Evolutionary conservation across 257 asterid genomes (phyloP).

Genomic region (Solanum paucissectum): DNA sequence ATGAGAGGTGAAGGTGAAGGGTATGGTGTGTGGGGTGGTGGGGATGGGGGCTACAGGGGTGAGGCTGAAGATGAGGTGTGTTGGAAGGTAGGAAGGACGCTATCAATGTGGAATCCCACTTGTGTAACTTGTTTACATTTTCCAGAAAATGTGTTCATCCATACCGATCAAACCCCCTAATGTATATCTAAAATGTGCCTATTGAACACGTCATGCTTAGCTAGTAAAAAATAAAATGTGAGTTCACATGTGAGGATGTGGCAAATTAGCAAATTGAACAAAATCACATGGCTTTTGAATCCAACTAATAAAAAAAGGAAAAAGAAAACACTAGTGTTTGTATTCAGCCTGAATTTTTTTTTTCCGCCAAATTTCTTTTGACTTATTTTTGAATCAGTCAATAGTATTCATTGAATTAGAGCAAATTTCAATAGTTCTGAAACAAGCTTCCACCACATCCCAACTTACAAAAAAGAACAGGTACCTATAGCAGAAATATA

Average conservation of each 20-base stretch:
- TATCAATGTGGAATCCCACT: too few relatives aligned
- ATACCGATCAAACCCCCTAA: too few relatives aligned
- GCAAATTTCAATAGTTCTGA: too few relatives aligned
- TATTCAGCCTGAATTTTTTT: not conserved
- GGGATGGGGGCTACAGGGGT: not conserved
- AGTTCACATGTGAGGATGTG: not conserved
- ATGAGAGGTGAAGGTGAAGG: not conserved
- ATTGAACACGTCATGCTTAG: too few relatives aligned
- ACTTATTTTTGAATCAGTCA: not conserved
- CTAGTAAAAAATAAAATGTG: not conserved
- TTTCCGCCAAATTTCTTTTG: not conserved
- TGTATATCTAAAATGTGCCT: too few relatives aligned
- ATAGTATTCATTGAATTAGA: too few relatives aligned
- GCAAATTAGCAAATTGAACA: not conserved
- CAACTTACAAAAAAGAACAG: too few relatives aligned
- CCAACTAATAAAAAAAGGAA: not conserved
- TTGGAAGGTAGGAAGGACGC: not conserved
- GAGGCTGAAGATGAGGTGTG: not conserved
- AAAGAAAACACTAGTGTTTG: not conserved
- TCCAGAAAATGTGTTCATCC: too few relatives aligned
- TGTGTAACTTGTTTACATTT: too few relatives aligned
- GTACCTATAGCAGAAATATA: too few relatives aligned
- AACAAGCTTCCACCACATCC: too few relatives aligned
- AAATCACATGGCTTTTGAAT: not conserved
- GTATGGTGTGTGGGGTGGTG: not conserved